Base-by-base conservation (phyloP, 345 rosid genomes). In the Raphanus sativus region DNA sequence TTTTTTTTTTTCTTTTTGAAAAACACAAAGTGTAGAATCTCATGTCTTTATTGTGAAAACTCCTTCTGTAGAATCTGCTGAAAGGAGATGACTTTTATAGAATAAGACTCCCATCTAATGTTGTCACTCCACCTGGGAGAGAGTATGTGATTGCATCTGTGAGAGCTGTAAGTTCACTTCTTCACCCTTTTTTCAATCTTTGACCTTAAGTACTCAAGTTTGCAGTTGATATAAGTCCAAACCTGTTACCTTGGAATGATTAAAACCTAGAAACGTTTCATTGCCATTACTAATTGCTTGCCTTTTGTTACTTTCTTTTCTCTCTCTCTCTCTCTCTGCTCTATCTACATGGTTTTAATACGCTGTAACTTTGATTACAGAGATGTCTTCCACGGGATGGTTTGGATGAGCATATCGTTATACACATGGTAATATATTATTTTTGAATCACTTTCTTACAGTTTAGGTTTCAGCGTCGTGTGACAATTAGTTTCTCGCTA, bases 91-190 rank as follows among this genome's bases (percentile, higher is more conserved):
- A 90, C 75, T 91, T 92, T 77, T 95, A 95, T 70, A 87, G 87
- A 80, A 95, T 95, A 64, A 88, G 97, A 69, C 79, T 95, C 59
- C 98, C 98, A 25, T 92, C 99, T 60, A 92, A 89, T 85, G 91
- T 93, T 28, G 76, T 91, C 80, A 86, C 67, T 76, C 83, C 98
- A 70, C 87, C 96, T 0, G 98, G 97, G 32, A 86, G 87, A 83
- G 93, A 89, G 55, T 89, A 77, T 72, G 81, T 89, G 69, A 76
- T 86, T 70, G 89, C 99, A 58, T 91, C 99, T 11, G 89, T 91
- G 24, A 92, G 89, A 86, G 98, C 48, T 40, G 48, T 40, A 40
- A 40, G 48, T 10, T 29, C 52, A 12, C 15, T 52, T 61, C 65
- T 29, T 55, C 60, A n/a, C 58, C 58, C 16, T 55, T 50, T 5